Evolutionary conservation across 192 early-diverging fungal species (phyloP).

Genomic region (Coemansia sp.): DNA sequence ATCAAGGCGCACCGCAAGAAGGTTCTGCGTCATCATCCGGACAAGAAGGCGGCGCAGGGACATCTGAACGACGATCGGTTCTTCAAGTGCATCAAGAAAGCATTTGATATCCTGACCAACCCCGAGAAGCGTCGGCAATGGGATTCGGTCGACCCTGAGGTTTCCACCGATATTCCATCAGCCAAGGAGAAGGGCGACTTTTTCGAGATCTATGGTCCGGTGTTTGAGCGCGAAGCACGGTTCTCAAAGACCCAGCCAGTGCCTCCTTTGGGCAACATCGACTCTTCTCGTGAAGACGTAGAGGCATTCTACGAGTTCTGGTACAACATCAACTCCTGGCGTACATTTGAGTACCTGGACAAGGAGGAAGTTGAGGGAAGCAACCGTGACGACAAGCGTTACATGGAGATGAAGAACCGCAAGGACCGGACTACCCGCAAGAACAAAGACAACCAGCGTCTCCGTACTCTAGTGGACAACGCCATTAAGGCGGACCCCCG

Average conservation of each 20-base stretch:
- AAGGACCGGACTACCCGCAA: constrained; percentile 82
- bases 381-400: constrained; percentile 96
- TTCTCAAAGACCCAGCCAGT: constrained; percentile 92
- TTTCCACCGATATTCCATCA: constrained; percentile 71
- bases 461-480: constrained; percentile 80
- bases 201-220: constrained; percentile 70
- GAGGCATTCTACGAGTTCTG: constrained; percentile 85
- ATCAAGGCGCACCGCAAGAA: constrained; percentile 83
- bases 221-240: constrained; percentile 85
- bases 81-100: constrained; percentile 99
- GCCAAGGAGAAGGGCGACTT: constrained; percentile 80
- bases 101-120: constrained; percentile 91
- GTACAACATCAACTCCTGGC: constrained; percentile 92
- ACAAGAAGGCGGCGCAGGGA: constrained; percentile 89
- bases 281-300: constrained; percentile 62
- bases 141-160: constrained; percentile 91
- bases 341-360: constrained; percentile 96
- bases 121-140: constrained; percentile 86
- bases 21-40: constrained; percentile 97
- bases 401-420: constrained; percentile 92
- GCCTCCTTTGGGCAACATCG: constrained; percentile 71
- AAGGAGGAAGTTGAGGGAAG: constrained; percentile 94
- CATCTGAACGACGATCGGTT: constrained; percentile 87
- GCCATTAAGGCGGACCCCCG: constrained; percentile 86
- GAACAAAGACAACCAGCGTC: constrained; percentile 95